Conservation (phyloP, 108 stramenopile species). For the Pseudonitzschia multistriata region DNA sequence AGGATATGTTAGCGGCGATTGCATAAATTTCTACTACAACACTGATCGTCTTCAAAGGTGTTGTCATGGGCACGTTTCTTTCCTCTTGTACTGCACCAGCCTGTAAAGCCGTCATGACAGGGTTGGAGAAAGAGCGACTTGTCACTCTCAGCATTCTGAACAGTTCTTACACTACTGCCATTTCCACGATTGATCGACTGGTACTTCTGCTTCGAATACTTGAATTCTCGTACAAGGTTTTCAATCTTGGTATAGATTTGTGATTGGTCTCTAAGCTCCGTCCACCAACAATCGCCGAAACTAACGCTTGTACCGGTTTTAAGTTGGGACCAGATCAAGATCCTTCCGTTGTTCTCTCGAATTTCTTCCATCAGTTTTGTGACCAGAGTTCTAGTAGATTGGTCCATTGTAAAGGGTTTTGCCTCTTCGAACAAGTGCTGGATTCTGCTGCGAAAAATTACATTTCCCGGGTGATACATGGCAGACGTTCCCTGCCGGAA, state of each 20-base stretch:
- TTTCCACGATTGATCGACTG: not conserved
- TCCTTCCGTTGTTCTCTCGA: not conserved
- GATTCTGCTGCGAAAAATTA: not conserved
- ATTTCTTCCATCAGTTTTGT: not conserved
- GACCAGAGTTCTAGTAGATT: not conserved
- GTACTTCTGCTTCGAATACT: not conserved
- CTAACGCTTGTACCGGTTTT: not conserved
- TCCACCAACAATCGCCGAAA: not conserved
- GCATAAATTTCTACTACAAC: too few species aligned
- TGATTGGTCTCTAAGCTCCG: not conserved
- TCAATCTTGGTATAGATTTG: not conserved
- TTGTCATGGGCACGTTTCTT: too few species aligned
- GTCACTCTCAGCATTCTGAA: too few species aligned
- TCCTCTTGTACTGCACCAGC: too few species aligned
- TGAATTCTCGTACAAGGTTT: conserved; percentile 1
- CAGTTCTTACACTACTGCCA: too few species aligned
- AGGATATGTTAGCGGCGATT: too few species aligned
- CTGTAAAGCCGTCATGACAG: too few species aligned
- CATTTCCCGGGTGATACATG: conserved; percentile 1
- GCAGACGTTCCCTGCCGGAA: not conserved
- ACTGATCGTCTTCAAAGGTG: too few species aligned
- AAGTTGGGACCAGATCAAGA: conserved; percentile 1
- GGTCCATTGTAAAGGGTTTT: not conserved
- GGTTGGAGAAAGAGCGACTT: too few species aligned
- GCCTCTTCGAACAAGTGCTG: not conserved